These are phyloP conservation scores for Solanum ossicruentum DNA, from an alignment of 257 asterid genomes.

Conservation along the genomic window DNA sequence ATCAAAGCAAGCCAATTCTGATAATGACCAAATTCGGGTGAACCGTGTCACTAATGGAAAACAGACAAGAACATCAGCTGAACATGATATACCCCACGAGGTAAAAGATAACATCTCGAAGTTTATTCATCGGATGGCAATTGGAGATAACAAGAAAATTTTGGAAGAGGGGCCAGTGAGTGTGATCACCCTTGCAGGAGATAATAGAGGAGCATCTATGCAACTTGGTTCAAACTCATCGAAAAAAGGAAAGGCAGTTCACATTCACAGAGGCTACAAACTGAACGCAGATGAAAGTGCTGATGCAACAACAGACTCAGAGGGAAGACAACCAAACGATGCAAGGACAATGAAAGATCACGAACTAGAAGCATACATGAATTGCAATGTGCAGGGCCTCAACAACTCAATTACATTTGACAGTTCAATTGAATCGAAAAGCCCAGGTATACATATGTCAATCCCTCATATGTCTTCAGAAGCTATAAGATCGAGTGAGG, in stretches of 20 bases:
- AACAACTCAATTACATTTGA: conserved; percentile 67
- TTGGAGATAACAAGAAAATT: conserved; percentile 16
- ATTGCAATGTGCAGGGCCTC: conserved; percentile 69
- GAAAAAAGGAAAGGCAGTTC: conserved; percentile 26
- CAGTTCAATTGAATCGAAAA: conserved; percentile 40
- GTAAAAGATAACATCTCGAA: conserved; percentile 28
- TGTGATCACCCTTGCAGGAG: conserved; percentile 83
- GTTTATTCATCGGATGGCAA: conserved; percentile 17
- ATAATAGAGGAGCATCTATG: conserved; percentile 84
- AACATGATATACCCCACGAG: conserved; percentile 19
- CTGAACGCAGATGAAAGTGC: conserved; percentile 24
- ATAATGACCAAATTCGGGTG: conserved; percentile 7
- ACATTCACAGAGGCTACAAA: conserved; percentile 68
- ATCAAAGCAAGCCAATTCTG: conserved; percentile 5
- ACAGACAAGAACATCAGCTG: conserved; percentile 11
- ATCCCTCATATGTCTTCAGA: conserved; percentile 18
- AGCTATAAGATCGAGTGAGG: conserved; percentile 8
- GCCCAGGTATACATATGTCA: conserved; percentile 63
- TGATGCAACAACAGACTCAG: conserved; percentile 41
- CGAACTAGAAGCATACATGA: conserved; percentile 34
- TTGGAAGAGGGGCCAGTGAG: conserved; percentile 26
- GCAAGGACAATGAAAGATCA: conserved; percentile 23
- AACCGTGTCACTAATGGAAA: conserved; percentile 11
- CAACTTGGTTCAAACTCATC: conserved; percentile 49
- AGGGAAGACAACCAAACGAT: conserved; percentile 14